A percentile compares a stretch with the other conserved stretches of the same genome.
phyloP scores from a whole-genome alignment of 495 filamentous ascomycete species.

The Penicillium parvum region DNA sequence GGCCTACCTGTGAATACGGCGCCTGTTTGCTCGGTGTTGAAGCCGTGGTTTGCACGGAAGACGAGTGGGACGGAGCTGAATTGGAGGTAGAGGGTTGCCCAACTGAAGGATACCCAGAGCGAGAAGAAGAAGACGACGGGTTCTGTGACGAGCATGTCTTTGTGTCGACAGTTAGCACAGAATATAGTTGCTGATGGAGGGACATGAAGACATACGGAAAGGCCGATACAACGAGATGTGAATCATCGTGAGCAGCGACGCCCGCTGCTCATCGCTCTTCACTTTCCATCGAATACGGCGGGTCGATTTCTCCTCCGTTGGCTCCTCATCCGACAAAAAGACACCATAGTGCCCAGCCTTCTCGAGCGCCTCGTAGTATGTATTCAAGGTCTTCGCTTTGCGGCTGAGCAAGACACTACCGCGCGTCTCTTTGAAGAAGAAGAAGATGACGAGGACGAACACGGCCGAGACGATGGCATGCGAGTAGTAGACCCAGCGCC shows the following conservation, averaged over 20 bases:
- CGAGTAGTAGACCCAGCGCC: conserved; percentile 90
- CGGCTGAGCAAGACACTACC: conserved; percentile 76
- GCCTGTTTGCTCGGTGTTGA: conserved; percentile 61
- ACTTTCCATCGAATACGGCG: conserved; percentile 80
- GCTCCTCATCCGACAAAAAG: conserved; percentile 31
- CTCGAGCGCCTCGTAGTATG: conserved; percentile 75
- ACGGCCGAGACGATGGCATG: conserved; percentile 68
- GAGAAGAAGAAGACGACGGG: conserved; percentile 95
- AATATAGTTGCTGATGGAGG: no score
- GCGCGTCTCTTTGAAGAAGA: conserved; percentile 78
- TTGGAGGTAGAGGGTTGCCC: conserved; percentile 84
- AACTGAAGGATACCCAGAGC: conserved; percentile 84
- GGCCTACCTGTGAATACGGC: conserved; percentile 63
- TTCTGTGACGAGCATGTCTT: conserved; percentile 77
- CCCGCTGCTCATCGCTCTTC: conserved; percentile 75
- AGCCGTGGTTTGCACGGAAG: conserved; percentile 65
- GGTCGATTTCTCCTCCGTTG: conserved; percentile 29
- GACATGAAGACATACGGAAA: conserved; percentile 46
- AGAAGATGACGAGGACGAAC: conserved; percentile 57
- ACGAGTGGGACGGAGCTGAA: conserved; percentile 76
- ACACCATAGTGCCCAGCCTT: conserved; percentile 62
- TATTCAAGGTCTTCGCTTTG: conserved; percentile 70
- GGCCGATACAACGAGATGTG: conserved; percentile 68
- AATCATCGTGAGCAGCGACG: conserved; percentile 66
- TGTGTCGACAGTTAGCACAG: conserved; percentile 6